Conservation (phyloP, 1,284 basidiomycete genomes). For the Microbotryomycetes sp. region DNA sequence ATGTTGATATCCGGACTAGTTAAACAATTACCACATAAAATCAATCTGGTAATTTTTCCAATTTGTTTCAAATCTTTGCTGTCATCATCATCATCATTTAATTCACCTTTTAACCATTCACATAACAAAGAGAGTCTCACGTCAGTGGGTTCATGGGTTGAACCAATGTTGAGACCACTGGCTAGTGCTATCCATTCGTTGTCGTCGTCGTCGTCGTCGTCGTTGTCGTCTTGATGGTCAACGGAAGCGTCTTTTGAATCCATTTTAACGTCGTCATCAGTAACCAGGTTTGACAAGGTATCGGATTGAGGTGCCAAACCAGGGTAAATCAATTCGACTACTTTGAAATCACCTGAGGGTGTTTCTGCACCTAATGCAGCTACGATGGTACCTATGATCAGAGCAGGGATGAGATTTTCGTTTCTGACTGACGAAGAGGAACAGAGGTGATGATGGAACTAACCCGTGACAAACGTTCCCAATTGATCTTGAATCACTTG, state of each 20-base stretch:
- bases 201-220: conserved; percentile 44
- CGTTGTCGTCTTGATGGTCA: conserved; percentile 40
- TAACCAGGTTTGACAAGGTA: too few relatives aligned
- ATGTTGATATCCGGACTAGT: conserved; percentile 49
- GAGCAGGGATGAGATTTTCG: too few relatives aligned
- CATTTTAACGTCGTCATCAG: too few relatives aligned
- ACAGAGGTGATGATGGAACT: conserved; percentile 6
- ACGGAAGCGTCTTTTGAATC: conserved; percentile 34
- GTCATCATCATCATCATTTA: conserved; percentile 52
- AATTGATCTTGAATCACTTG: conserved; percentile 46
- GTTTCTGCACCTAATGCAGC: conserved; percentile 87
- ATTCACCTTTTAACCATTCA: conserved; percentile 83
- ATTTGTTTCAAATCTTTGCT: conserved; percentile 56
- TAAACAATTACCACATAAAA: conserved; percentile 82
- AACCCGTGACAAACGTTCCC: conserved; percentile 66
- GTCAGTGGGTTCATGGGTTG: conserved; percentile 55
- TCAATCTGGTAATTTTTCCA: conserved; percentile 66
- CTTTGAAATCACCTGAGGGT: conserved; percentile 82
- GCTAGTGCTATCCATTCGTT: conserved; percentile 70
- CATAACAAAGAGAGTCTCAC: conserved; percentile 69
- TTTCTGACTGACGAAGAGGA: neutral
- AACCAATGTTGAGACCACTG: conserved; percentile 69
- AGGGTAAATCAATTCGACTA: conserved; percentile 80
- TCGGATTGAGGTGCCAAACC: conserved; percentile 71
- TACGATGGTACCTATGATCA: conserved; percentile 64